These are phyloP conservation scores for Aspergillus viridinutans DNA, from an alignment of 2,329 filamentous ascomycete species.

Conservation along the genomic window DNA sequence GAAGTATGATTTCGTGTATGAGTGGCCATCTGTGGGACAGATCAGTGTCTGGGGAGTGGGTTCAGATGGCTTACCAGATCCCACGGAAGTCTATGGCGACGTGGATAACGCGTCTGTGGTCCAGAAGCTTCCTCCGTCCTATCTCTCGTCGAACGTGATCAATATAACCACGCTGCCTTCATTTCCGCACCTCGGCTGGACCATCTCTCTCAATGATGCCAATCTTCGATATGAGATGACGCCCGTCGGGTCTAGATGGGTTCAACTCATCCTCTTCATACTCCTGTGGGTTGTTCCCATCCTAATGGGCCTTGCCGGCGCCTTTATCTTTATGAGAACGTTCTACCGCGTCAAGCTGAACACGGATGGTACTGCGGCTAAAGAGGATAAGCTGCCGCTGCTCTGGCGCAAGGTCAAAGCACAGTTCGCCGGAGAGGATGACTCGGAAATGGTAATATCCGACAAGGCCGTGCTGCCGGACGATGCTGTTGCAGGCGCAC, in stretches of 20 bases:
- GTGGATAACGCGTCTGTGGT: slow-evolving; percentile 59
- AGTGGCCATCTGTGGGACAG: slow-evolving; percentile 60
- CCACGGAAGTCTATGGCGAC: slow-evolving; percentile 57
- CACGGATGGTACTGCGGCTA: slow-evolving; percentile 42
- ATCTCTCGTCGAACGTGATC: slow-evolving; percentile 40
- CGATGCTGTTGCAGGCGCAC: neutral
- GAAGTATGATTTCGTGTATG: slow-evolving; percentile 57
- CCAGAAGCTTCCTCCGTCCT: slow-evolving; percentile 56
- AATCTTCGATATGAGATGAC: slow-evolving; percentile 48
- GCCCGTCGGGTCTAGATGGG: slow-evolving; percentile 50
- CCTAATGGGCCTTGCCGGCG: slow-evolving; percentile 44
- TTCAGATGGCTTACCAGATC: slow-evolving; percentile 56
- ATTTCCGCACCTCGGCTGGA: slow-evolving; percentile 52
- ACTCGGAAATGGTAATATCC: neutral
- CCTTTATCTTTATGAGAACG: slow-evolving; percentile 56
- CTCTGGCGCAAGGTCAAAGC: neutral
- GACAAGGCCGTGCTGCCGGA: neutral
- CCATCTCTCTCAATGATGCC: slow-evolving; percentile 52
- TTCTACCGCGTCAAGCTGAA: slow-evolving; percentile 63
- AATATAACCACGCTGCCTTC: slow-evolving; percentile 56
- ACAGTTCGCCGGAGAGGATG: neutral
- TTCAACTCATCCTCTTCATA: slow-evolving; percentile 52
- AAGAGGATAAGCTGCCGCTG: neutral
- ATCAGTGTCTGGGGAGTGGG: slow-evolving; percentile 65
- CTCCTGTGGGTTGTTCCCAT: slow-evolving; percentile 53